phyloP scores from a whole-genome alignment of 2,329 filamentous ascomycete species.

The Fusarium euwallaceae region DNA sequence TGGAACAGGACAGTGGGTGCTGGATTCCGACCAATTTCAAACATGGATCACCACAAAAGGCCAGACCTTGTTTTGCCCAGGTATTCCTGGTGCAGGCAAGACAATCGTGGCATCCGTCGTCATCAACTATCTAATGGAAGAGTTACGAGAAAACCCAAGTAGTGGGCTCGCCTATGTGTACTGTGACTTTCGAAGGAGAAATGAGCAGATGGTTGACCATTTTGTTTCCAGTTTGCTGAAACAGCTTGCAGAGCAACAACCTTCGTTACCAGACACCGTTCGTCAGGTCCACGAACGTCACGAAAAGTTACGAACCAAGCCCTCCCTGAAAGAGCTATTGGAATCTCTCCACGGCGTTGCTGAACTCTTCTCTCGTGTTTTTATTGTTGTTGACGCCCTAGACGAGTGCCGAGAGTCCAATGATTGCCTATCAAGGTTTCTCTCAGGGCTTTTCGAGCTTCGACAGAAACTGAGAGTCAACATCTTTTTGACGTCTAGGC shows the following conservation, averaged over 20 bases:
- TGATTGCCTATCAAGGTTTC: background rate
- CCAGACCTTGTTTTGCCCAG: background rate
- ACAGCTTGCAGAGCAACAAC: background rate
- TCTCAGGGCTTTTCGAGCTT: background rate
- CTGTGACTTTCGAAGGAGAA: background rate
- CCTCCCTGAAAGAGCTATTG: background rate
- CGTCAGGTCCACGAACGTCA: background rate
- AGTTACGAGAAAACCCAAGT: background rate
- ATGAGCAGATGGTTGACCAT: background rate
- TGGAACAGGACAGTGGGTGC: background rate
- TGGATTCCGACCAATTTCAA: background rate
- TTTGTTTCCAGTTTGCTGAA: background rate
- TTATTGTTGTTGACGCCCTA: background rate
- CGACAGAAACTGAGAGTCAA: background rate
- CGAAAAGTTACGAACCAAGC: background rate
- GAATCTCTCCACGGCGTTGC: background rate
- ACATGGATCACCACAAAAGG: background rate
- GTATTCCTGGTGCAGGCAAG: constrained; percentile 3
- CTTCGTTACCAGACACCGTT: background rate
- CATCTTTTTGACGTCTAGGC: background rate
- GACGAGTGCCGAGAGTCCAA: background rate
- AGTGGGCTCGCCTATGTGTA: background rate
- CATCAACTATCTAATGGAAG: background rate
- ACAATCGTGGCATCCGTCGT: background rate
- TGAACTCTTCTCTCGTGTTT: background rate